Conservation (phyloP, 179 eudicot genomes). For the Patellifolia procumbens region DNA sequence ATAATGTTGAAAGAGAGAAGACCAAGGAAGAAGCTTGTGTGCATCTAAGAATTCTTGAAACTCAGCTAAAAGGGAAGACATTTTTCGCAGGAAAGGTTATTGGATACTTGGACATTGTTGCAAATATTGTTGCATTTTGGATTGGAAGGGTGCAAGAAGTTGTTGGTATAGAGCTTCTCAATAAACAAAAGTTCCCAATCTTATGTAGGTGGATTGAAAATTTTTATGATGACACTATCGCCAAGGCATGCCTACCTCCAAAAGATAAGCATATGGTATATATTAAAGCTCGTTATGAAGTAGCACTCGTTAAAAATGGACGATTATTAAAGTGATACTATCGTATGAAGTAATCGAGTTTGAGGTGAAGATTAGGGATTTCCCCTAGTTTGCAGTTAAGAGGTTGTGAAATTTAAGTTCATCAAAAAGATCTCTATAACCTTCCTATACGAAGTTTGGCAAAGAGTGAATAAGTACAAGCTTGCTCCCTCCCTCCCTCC, state of each 20-base stretch:
- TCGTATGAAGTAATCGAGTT: not conserved
- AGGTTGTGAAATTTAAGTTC: too few species aligned
- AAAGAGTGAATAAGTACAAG: too few species aligned
- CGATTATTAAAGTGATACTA: not conserved
- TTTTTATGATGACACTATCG: not conserved
- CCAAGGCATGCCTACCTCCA: slow-evolving; percentile 18
- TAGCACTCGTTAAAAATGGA: not conserved
- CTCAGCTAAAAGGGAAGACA: not conserved
- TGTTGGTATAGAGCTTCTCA: slow-evolving; percentile 13
- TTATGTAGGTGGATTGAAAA: slow-evolving; percentile 20
- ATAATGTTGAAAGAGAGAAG: slow-evolving; percentile 12
- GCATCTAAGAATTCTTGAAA: slow-evolving; percentile 17
- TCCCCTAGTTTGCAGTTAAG: too few species aligned
- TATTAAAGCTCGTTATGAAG: slow-evolving; percentile 22
- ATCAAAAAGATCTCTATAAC: too few species aligned
- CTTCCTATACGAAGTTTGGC: too few species aligned
- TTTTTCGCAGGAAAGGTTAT: slow-evolving; percentile 11
- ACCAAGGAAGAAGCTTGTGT: slow-evolving; percentile 10
- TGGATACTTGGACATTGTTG: slow-evolving; percentile 26
- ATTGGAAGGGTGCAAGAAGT: slow-evolving; percentile 27
- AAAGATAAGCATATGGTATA: slow-evolving; percentile 19
- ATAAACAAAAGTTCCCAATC: slow-evolving; percentile 11
- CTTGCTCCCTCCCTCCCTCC: too few species aligned
- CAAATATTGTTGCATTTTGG: slow-evolving; percentile 26
- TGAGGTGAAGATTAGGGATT: not conserved